Evolutionary conservation across 345 rosid genomes (phyloP).

Genomic region (Eucalyptus microcorys): DNA sequence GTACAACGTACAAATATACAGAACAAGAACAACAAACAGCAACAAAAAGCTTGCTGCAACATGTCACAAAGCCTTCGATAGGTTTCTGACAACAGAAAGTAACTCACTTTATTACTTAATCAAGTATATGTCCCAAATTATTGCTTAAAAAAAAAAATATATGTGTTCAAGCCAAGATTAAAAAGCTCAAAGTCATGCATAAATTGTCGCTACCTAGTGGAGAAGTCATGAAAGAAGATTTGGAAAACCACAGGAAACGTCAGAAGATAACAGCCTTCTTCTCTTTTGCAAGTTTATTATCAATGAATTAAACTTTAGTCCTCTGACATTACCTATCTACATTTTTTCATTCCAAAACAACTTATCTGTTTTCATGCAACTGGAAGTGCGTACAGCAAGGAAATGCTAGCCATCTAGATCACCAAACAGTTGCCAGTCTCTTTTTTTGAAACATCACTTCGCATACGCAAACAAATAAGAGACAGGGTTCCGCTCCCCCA

Average conservation of each 20-base stretch:
- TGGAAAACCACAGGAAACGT: not conserved
- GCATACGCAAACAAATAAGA: not conserved
- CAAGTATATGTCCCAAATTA: not conserved
- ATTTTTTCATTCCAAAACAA: not conserved
- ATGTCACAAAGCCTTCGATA: not conserved
- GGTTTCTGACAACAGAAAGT: not conserved
- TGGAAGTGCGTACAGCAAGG: not conserved
- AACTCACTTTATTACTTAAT: not conserved
- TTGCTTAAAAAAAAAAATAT: not conserved
- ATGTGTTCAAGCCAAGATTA: not conserved
- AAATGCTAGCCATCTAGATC: not conserved
- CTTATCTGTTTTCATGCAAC: not conserved
- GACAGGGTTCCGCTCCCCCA: not conserved
- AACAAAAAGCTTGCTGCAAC: not conserved
- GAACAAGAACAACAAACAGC: not conserved
- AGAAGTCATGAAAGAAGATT: not conserved
- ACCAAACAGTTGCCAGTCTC: not conserved
- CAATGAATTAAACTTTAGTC: not conserved
- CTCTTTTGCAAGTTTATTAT: not conserved
- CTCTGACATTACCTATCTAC: not conserved
- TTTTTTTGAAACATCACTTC: not conserved
- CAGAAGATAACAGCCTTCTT: not conserved
- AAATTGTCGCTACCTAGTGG: not conserved
- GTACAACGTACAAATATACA: not conserved
- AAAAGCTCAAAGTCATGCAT: not conserved